Percentiles rank a stretch among this genome's conserved stretches.
Conservation (phyloP, 1,284 basidiomycete species). For the Papiliotrema fonsecae region DNA sequence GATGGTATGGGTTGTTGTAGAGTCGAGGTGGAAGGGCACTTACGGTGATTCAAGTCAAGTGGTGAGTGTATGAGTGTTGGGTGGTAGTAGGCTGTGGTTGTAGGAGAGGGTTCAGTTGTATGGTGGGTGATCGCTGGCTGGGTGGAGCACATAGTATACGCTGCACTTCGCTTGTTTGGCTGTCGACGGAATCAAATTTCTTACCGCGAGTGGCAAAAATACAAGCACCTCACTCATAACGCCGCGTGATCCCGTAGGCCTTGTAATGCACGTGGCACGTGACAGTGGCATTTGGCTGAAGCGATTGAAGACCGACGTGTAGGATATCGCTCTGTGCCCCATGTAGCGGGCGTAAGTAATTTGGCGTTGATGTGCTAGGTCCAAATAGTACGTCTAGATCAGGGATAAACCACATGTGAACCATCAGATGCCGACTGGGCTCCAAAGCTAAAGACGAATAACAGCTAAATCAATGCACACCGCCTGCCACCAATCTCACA, state of each 20-base stretch:
- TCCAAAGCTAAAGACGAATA: background rate
- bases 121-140: conserved; percentile 6
- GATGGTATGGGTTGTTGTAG: background rate
- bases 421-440: no score
- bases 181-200: background rate
- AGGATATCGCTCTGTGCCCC: no score
- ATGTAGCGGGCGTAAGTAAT: no score
- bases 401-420: no score
- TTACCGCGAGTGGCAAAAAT: background rate
- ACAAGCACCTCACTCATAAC: background rate
- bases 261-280: background rate
- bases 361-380: no score
- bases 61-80: background rate
- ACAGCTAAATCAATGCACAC: no score
- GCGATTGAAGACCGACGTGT: no score
- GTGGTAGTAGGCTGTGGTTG: background rate
- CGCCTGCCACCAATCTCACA: background rate
- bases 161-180: conserved; percentile 1
- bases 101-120: conserved; percentile 2
- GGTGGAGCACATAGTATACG: background rate
- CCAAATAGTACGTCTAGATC: no score
- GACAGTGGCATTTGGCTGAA: background rate
- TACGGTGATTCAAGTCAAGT: background rate
- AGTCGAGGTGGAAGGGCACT: background rate
- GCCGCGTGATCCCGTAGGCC: background rate